Conservation (phyloP, 106 monocot species). For the Gastrodia elata region DNA sequence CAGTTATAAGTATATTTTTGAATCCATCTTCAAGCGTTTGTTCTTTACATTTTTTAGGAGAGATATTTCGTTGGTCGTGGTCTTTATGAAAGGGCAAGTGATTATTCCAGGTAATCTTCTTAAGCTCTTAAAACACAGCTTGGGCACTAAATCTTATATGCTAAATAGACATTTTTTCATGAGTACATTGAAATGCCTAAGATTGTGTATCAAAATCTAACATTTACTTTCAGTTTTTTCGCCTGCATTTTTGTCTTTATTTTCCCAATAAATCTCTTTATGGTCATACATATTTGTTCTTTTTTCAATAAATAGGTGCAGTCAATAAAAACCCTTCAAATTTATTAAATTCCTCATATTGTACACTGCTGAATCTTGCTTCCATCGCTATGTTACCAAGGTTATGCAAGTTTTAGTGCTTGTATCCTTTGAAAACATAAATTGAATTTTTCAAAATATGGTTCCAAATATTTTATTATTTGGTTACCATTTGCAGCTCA, state of each 20-base stretch:
- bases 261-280: neutral
- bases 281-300: neutral
- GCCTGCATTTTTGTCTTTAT: neutral
- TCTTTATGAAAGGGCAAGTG: slow-evolving; percentile 77
- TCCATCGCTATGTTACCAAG: neutral
- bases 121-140: neutral
- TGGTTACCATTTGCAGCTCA: too few species aligned
- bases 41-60: slow-evolving; percentile 40
- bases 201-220: neutral
- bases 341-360: neutral
- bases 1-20: neutral
- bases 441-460: too few species aligned
- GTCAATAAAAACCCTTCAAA: neutral
- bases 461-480: too few species aligned
- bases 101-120: slow-evolving; percentile 60
- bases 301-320: neutral
- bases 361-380: neutral
- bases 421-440: neutral
- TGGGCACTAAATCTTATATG: neutral
- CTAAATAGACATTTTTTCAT: neutral
- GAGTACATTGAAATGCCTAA: neutral
- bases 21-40: neutral
- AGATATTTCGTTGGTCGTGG: slow-evolving; percentile 93
- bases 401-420: neutral
- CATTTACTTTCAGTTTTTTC: neutral